Evolutionary conservation across 164 flowering plant species (phyloP).

Genomic region (Brasenia schreberi): DNA sequence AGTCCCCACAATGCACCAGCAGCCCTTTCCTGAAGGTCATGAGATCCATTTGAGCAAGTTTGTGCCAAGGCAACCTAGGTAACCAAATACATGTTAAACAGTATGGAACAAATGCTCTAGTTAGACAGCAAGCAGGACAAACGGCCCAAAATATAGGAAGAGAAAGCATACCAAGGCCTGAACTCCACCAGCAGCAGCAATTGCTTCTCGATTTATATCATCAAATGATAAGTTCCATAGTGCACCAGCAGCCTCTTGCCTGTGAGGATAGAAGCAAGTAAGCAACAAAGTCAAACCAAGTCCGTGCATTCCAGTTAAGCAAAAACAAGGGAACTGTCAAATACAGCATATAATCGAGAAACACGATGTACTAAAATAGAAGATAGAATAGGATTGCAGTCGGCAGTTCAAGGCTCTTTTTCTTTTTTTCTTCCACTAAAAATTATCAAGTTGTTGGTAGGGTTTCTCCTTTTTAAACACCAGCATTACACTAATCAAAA

Average conservation of each 20-base stretch:
- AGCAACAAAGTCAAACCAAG: neutral
- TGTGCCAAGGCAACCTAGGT: slow-evolving; percentile 91
- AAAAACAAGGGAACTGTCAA: no score
- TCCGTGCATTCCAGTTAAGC: neutral
- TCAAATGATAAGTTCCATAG: slow-evolving; percentile 97
- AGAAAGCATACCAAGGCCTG: slow-evolving; percentile 68
- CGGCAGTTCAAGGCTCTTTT: no score
- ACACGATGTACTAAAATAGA: no score
- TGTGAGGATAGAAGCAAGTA: slow-evolving; percentile 13
- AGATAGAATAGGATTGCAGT: no score
- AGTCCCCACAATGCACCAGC: slow-evolving; percentile 99
- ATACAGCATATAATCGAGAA: no score
- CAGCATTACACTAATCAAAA: no score
- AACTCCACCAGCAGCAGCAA: slow-evolving; percentile 95
- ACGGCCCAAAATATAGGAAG: neutral
- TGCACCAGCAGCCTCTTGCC: slow-evolving; percentile 99
- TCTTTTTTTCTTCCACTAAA: no score
- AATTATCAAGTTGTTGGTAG: no score
- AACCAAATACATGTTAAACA: slow-evolving; percentile 2
- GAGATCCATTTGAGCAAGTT: slow-evolving; percentile 73
- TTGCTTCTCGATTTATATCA: slow-evolving; percentile 95
- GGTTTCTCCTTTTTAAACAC: no score
- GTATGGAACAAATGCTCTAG: no score
- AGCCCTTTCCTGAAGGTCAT: slow-evolving; percentile 97
- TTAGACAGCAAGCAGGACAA: no score